A percentile compares a stretch with the other conserved stretches of the same genome.
Conservation (phyloP, 345 rosid genomes). For the Gossypium herbaceum region DNA sequence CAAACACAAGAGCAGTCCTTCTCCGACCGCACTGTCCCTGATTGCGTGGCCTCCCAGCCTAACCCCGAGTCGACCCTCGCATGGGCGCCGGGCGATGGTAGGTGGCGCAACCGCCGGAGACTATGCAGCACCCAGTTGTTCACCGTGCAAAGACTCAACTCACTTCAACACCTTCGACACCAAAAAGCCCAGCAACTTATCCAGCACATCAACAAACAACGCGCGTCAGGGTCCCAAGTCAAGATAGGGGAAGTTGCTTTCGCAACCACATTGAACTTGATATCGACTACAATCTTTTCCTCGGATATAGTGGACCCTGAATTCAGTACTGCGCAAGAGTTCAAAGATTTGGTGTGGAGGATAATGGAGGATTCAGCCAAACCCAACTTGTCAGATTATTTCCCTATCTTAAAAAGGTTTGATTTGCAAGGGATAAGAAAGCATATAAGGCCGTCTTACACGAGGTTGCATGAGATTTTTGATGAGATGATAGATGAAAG, state of each 20-base stretch:
- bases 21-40: constrained; percentile 27
- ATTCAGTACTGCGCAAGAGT: constrained; percentile 28
- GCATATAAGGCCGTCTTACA: constrained; percentile 20
- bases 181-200: constrained; percentile 31
- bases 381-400: constrained; percentile 37
- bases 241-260: constrained; percentile 28
- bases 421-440: constrained; percentile 35
- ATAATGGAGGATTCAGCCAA: constrained; percentile 37
- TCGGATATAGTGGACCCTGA: constrained; percentile 28
- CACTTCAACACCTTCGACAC: constrained; percentile 29
- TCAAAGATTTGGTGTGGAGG: constrained; percentile 32
- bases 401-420: constrained; percentile 29
- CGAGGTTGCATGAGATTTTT: constrained; percentile 26
- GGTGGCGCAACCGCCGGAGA: constrained; percentile 41
- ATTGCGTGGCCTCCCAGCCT: constrained; percentile 27
- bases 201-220: constrained; percentile 22
- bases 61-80: constrained; percentile 33
- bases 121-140: constrained; percentile 35
- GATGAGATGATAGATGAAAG: constrained; percentile 32
- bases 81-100: constrained; percentile 28
- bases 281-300: constrained; percentile 36
- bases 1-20: constrained; percentile 29
- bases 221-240: constrained; percentile 10
- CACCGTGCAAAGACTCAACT: constrained; percentile 26
- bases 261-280: constrained; percentile 29